Base-by-base conservation (phyloP, 768 basidiomycete species). In the Coprinellus micaceus region DNA sequence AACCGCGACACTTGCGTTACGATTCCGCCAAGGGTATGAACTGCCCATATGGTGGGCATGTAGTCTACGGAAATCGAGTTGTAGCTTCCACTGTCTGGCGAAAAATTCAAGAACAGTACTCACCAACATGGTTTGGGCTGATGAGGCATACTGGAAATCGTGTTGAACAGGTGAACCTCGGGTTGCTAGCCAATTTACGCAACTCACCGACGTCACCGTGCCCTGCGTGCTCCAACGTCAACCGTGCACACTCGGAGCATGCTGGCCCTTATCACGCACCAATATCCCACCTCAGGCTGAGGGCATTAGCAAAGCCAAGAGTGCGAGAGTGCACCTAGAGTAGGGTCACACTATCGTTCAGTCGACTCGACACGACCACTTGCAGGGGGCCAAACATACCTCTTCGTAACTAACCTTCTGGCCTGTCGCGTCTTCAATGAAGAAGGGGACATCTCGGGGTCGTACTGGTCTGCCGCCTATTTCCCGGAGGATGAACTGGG, bases 121-220 rank as follows among this genome's bases (percentile, higher is more conserved):
- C 52, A 86, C 86, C 84, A 25, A 82, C 70, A 64, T 85, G 76
- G 60, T 88, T 88, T 12, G 83, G 81, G 60, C 84, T 82, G 67
- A 82, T 82, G 36, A 88, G 61, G 62, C 84, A 83, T 41, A 85
- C 86, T 85, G 45, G 21, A 7, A 12, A 26, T 13, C 28, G 26
- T 10, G 21, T 19, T 4, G 21, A 57, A 28, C 39, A 28, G 37
- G 26, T 51, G 15, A 48, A 36, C 28, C n/a, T 55, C 4, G 15
- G 26, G 21, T 40, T 11, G 47, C 40, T 4, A 19, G 25, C 48
- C 22, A 33, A 17, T 28, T 44, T 33, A 54, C 71, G 6, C 22
- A 36, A 64, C 71, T 28, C 64, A 85, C 84, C 82, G 29, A 82
- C 76, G 57, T 84, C 82, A 49, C 77, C 67, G 21, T 75, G 72